These are phyloP conservation scores for Lyophyllum atratum DNA, from an alignment of 768 basidiomycete species.

Conservation along the genomic window DNA sequence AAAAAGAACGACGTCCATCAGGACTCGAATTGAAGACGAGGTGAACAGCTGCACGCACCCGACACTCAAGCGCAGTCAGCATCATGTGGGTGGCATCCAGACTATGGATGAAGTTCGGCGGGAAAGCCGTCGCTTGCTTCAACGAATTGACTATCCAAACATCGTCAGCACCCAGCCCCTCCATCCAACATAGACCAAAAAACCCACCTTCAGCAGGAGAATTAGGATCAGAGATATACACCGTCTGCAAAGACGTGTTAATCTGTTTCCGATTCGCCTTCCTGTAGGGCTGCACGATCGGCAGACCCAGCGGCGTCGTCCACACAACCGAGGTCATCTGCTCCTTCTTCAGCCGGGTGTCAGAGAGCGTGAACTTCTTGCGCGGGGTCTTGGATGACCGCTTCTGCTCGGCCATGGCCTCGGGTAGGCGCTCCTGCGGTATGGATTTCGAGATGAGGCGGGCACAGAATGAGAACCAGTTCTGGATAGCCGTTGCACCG, in stretches of 20 bases:
- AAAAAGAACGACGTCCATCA: constrained; percentile 2
- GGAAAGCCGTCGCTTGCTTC: constrained; percentile 97
- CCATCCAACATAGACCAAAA: constrained; percentile 10
- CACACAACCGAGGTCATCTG: constrained; percentile 96
- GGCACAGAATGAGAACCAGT: constrained; percentile 84
- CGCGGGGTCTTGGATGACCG: constrained; percentile 7
- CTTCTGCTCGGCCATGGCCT: constrained; percentile 34
- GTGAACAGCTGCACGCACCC: constrained; percentile 45
- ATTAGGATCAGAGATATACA: constrained; percentile 89
- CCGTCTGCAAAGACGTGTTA: constrained; percentile 79
- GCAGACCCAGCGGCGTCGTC: constrained; percentile 95
- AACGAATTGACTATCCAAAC: constrained; percentile 60
- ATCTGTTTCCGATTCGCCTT: constrained; percentile 82
- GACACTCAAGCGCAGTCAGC: constrained; percentile 89
- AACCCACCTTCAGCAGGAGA: constrained; percentile 61
- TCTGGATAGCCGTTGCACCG: constrained; percentile 91
- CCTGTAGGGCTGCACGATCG: constrained; percentile 95
- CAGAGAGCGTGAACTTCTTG: constrained; percentile 22
- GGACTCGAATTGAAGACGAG: background rate
- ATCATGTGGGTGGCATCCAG: constrained; percentile 99
- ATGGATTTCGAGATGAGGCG: constrained; percentile 86
- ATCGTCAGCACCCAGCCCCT: constrained; percentile 1
- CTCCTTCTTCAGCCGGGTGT: constrained; percentile 65
- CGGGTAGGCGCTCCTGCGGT: constrained; percentile 64
- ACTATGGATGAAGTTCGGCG: constrained; percentile 98